Base-by-base conservation (phyloP, 441 rosid genomes). In the Croton setiger region DNA sequence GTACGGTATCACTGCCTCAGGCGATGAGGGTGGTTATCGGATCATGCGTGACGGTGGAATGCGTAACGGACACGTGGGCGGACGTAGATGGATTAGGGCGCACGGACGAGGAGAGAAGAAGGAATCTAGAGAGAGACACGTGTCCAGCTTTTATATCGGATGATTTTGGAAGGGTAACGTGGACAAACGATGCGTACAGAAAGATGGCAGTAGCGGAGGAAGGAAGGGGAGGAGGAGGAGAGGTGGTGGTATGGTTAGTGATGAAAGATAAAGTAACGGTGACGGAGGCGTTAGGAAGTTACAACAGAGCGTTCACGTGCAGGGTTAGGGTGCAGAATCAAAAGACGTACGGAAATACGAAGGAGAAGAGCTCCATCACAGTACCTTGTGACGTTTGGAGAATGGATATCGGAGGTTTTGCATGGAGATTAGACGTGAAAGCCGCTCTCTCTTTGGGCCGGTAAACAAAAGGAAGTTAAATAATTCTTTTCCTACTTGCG, bases 341-440 rank as follows among this genome's bases (percentile, higher is more conserved):
- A 44, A 68, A 48, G 55, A 71, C 71, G 67, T 67, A 77, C 45
- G 79, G 80, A 20, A 78, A 76, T 15, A 62, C 27, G 17, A 67
- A 51, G 71, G 83, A 75, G 64, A 78, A 64, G 66, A 79, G 73
- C 53, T 83, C 85, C 3, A 62, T 82, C 44, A 85, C 82, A 57
- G 75, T 88, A 74, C 98, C 98, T 5, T 91, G 98, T 65, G 97
- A 93, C 55, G 97, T 78, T n/a, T 89, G 96, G 96, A 79, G 87
- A 60, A 79, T 89, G 89, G 82, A 81, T 54, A 62, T 68, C 23
- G 87, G 93, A 11, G 91, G 96, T 1, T 88, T 85, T 72, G 97
- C 91, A 58, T 93, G 98, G 98, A 83, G 96, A 72, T 83, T 93
- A 21, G 98, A 93, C 75, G 83, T 86, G 64, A 81, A 84, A 41